phyloP scores from a whole-genome alignment of 106 monocot species.

The Dendrobium chrysotoxum region DNA sequence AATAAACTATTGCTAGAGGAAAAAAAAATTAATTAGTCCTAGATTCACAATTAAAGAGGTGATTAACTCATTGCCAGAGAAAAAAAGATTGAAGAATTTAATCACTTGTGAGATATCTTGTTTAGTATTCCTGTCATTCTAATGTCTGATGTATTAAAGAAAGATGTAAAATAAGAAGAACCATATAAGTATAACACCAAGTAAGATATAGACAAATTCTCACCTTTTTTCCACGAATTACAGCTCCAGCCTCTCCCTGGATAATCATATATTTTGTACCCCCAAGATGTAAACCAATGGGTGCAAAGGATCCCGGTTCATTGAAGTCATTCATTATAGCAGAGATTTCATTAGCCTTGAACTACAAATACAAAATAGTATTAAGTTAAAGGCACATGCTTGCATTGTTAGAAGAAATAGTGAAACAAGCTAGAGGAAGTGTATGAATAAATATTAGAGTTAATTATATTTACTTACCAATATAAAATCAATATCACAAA shows the following conservation, averaged over 20 bases:
- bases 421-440: not conserved
- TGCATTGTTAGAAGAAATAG: not conserved
- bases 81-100: no score
- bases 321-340: slow-evolving; percentile 36
- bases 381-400: not conserved
- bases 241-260: slow-evolving; percentile 40
- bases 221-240: slow-evolving; percentile 49
- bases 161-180: not conserved
- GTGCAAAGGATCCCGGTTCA: slow-evolving; percentile 38
- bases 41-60: no score
- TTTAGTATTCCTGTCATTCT: no score
- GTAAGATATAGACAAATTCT: not conserved
- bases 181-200: not conserved
- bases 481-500: no score
- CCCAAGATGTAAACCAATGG: slow-evolving; percentile 33
- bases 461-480: no score
- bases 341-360: slow-evolving; percentile 21
- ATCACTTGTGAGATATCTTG: no score
- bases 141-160: not conserved
- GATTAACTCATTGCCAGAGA: no score
- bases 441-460: no score
- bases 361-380: slow-evolving; percentile 1
- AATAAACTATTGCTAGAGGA: no score
- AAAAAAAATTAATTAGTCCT: no score
- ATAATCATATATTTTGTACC: slow-evolving; percentile 41